Percentiles rank a stretch among this genome's conserved stretches.
Conservation (phyloP, 257 asterid species). For the Apocynum venetum region DNA sequence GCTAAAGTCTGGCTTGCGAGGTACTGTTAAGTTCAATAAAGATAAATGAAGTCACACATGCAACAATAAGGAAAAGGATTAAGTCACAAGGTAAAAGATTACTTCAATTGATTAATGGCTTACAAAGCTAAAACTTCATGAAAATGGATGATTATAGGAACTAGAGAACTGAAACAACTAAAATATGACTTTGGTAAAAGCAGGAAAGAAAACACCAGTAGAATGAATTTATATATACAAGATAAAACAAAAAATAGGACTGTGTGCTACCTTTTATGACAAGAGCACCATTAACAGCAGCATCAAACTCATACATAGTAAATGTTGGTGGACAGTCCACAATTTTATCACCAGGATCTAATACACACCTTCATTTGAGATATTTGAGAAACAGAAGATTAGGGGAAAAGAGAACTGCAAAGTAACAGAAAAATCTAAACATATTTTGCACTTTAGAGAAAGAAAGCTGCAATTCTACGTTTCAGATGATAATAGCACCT, state of each 20-base stretch:
- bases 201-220: background rate
- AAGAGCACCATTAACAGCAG: slow-evolving; percentile 89
- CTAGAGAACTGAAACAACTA: background rate
- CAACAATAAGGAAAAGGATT: background rate
- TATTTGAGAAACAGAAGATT: slow-evolving; percentile 6
- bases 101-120: background rate
- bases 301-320: slow-evolving; percentile 98
- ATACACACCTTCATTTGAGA: slow-evolving; percentile 60
- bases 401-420: background rate
- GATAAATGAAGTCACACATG: background rate
- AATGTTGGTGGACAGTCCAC: slow-evolving; percentile 98
- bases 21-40: slow-evolving; percentile 44
- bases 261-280: slow-evolving; percentile 65
- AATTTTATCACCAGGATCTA: slow-evolving; percentile 92
- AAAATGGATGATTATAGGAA: background rate
- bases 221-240: slow-evolving; percentile 3
- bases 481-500: slow-evolving; percentile 8
- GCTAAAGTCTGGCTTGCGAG: slow-evolving; percentile 79
- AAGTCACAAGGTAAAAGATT: background rate
- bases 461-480: background rate
- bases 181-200: background rate
- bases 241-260: slow-evolving; percentile 9
- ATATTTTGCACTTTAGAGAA: background rate
- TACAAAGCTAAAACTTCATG: background rate
- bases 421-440: slow-evolving; percentile 4